These are phyloP conservation scores for Venustampulla echinocandica DNA, from an alignment of 495 filamentous ascomycete species.

Conservation along the genomic window DNA sequence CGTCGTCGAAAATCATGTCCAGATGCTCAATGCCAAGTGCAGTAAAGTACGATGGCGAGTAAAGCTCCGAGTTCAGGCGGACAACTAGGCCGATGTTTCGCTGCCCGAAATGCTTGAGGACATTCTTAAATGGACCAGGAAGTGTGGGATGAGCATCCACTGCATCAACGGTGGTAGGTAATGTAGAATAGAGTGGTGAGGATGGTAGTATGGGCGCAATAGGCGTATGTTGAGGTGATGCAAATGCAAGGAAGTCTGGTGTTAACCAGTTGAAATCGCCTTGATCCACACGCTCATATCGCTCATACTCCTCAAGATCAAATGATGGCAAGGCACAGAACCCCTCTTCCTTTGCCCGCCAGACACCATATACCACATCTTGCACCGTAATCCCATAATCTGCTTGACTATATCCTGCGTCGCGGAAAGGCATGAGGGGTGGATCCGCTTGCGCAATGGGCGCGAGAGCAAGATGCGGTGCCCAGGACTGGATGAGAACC, in stretches of 20 bases:
- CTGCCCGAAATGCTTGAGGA: conserved; percentile 76
- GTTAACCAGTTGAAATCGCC: conserved; percentile 99
- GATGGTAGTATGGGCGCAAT: conserved; percentile 57
- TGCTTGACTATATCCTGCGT: conserved; percentile 97
- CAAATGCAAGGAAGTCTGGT: conserved; percentile 89
- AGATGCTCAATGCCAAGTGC: conserved; percentile 89
- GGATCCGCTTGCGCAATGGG: conserved; percentile 94
- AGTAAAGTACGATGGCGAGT: conserved; percentile 91
- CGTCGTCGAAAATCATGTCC: conserved; percentile 99
- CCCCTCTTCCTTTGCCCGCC: conserved; percentile 94
- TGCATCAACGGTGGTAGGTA: conserved; percentile 60
- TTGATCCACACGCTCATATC: conserved; percentile 90
- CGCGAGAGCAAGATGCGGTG: conserved; percentile 94
- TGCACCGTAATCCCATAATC: conserved; percentile 92
- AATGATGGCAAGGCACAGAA: conserved; percentile 83
- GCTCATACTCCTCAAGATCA: conserved; percentile 93
- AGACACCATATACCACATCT: conserved; percentile 96
- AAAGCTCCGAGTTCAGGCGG: conserved; percentile 89
- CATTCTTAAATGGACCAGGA: conserved; percentile 85
- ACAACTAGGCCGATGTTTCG: conserved; percentile 89
- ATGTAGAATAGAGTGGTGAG: conserved; percentile 59
- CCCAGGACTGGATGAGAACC: conserved; percentile 97
- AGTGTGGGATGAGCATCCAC: conserved; percentile 55
- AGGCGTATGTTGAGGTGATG: conserved; percentile 80
- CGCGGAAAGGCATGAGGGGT: conserved; percentile 95